Evolutionary conservation across 2,329 filamentous ascomycete species (phyloP).

Genomic region (Trichoderma sp.): DNA sequence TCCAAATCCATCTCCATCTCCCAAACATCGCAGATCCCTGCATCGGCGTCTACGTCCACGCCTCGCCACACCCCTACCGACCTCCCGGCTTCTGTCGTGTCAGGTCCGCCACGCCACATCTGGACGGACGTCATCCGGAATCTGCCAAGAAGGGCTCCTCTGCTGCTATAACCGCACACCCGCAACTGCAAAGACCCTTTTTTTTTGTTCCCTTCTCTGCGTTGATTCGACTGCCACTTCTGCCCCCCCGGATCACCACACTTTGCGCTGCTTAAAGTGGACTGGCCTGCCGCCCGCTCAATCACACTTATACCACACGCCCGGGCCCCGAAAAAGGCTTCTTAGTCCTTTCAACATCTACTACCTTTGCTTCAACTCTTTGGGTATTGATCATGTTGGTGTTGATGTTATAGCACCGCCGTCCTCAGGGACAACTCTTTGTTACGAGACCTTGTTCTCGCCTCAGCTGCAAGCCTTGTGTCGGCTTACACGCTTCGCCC

Average conservation of each 20-base stretch:
- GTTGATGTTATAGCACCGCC: constrained; percentile 36
- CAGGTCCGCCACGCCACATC: constrained; percentile 22
- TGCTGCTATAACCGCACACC: constrained; percentile 18
- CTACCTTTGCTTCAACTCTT: constrained; percentile 27
- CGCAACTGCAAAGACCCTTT: constrained; percentile 13
- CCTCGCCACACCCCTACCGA: constrained; percentile 11
- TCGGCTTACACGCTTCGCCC: constrained; percentile 28
- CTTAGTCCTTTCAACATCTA: constrained; percentile 22
- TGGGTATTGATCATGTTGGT: constrained; percentile 34
- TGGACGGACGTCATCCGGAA: constrained; percentile 26
- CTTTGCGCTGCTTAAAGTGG: constrained; percentile 13
- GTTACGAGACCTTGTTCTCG: constrained; percentile 20
- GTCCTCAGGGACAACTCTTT: constrained; percentile 37
- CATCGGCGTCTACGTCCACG: constrained; percentile 12
- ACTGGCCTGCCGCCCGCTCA: constrained; percentile 15
- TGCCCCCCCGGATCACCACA: constrained; percentile 16
- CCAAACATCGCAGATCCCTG: constrained; percentile 16
- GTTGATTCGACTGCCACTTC: constrained; percentile 14
- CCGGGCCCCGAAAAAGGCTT: constrained; percentile 15
- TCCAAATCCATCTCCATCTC: constrained; percentile 2
- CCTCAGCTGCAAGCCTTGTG: constrained; percentile 24
- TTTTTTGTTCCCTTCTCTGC: not conserved
- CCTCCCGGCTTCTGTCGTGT: constrained; percentile 20
- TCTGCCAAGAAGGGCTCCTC: constrained; percentile 24
- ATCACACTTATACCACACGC: constrained; percentile 19